Evolutionary conservation across 768 basidiomycete species (phyloP).

Genomic region (Boletus rubescentipes): DNA sequence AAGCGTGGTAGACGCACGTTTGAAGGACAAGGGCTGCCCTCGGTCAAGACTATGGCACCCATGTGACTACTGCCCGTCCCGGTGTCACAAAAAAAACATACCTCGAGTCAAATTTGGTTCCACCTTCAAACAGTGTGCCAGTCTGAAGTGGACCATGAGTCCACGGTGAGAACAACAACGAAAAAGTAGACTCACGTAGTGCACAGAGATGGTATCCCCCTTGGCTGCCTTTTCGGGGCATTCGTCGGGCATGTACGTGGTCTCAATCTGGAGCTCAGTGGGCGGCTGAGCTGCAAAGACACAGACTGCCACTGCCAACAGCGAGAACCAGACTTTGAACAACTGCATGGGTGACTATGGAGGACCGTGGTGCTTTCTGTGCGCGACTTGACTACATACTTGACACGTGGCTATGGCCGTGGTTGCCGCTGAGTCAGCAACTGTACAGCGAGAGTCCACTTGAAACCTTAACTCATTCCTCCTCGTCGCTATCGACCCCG

Average conservation of each 20-base stretch:
- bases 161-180: background rate
- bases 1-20: slow-evolving; percentile 48
- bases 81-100: slow-evolving; percentile 29
- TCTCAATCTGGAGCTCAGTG: slow-evolving; percentile 59
- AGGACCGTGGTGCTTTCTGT: background rate
- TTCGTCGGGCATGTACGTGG: slow-evolving; percentile 54
- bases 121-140: slow-evolving; percentile 73
- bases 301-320: slow-evolving; percentile 46
- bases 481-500: slow-evolving; percentile 27
- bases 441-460: slow-evolving; percentile 38
- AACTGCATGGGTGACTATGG: slow-evolving; percentile 49
- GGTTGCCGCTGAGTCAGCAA: slow-evolving; percentile 34
- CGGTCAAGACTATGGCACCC: slow-evolving; percentile 60
- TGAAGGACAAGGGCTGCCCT: slow-evolving; percentile 71
- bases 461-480: slow-evolving; percentile 34
- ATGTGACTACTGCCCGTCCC: background rate
- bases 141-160: slow-evolving; percentile 36
- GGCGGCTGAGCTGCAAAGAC: slow-evolving; percentile 51
- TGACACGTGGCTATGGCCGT: slow-evolving; percentile 8
- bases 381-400: background rate
- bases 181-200: slow-evolving; percentile 60
- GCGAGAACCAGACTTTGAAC: slow-evolving; percentile 44
- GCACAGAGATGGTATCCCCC: slow-evolving; percentile 68
- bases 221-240: slow-evolving; percentile 55
- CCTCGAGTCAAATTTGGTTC: slow-evolving; percentile 91